Evolutionary conservation across 1,284 basidiomycete genomes (phyloP).

Genomic region (Microbotryum violaceum): DNA sequence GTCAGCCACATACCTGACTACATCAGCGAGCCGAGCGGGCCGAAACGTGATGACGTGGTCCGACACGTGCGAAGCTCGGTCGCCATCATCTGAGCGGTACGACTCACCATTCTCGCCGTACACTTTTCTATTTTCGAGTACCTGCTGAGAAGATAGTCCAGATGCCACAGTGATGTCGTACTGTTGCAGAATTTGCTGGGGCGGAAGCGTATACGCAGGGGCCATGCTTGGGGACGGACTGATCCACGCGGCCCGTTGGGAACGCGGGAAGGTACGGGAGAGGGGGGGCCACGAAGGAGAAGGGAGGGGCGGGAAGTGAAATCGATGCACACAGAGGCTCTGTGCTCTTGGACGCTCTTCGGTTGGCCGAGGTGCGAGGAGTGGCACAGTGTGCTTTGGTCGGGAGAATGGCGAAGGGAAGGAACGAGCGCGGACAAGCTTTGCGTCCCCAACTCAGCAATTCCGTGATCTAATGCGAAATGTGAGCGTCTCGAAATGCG

Average conservation of each 20-base stretch:
- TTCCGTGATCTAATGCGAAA: too few relatives aligned
- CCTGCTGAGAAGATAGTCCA: slow-evolving; percentile 35
- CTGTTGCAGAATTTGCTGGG: slow-evolving; percentile 29
- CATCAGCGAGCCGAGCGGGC: too few relatives aligned
- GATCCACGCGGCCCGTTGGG: too few relatives aligned
- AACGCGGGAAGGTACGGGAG: not conserved
- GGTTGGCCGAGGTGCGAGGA: too few relatives aligned
- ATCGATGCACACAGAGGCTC: too few relatives aligned
- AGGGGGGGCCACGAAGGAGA: not conserved
- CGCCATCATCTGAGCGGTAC: not conserved
- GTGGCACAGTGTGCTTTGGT: too few relatives aligned
- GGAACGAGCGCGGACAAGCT: not conserved
- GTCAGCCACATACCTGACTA: not conserved
- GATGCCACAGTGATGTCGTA: slow-evolving; percentile 32
- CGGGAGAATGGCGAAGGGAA: not conserved
- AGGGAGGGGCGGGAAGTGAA: too few relatives aligned
- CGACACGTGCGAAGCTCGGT: not conserved
- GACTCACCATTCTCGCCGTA: slow-evolving; percentile 24
- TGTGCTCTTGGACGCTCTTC: too few relatives aligned
- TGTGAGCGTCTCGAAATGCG: too few relatives aligned
- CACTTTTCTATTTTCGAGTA: not conserved
- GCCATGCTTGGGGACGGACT: too few relatives aligned
- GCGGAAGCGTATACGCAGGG: too few relatives aligned
- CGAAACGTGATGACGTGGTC: not conserved
- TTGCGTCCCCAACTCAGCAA: too few relatives aligned